Evolutionary conservation across 2,329 filamentous ascomycete genomes (phyloP).

Genomic region (Alternaria brassicae): DNA sequence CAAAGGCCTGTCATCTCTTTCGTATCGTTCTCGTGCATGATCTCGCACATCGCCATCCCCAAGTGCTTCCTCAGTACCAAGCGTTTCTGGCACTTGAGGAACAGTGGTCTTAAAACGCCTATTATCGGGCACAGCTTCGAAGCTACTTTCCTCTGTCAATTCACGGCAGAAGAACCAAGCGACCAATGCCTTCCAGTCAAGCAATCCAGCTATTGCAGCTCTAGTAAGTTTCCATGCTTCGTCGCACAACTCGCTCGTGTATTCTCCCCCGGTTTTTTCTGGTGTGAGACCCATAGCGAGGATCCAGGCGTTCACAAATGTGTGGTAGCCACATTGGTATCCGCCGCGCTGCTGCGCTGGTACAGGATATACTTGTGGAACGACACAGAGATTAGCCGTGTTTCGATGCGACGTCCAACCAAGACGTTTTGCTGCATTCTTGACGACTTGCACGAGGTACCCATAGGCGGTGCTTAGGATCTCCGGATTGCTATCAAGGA

Average conservation of each 20-base stretch:
- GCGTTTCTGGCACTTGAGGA: background rate
- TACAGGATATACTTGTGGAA: background rate
- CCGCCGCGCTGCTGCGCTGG: background rate
- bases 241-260: background rate
- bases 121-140: background rate
- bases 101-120: conserved; percentile 1
- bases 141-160: background rate
- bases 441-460: background rate
- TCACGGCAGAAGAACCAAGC: conserved; percentile 8
- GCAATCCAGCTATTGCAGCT: conserved; percentile 9
- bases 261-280: background rate
- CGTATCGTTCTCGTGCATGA: background rate
- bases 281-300: conserved; percentile 32
- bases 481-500: background rate
- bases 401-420: background rate
- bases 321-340: conserved; percentile 22
- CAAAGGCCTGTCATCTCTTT: background rate
- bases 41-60: background rate
- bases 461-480: background rate
- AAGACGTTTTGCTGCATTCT: background rate
- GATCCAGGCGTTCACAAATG: conserved; percentile 37
- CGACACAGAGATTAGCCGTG: background rate
- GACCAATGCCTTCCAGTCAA: conserved; percentile 19
- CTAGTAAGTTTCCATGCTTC: conserved; percentile 1
- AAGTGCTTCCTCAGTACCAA: background rate